Percentiles rank a stretch among this genome's conserved stretches.
Evolutionary conservation across 169 alveolate species (phyloP).

Genomic region (Cryptosporidium sp.): DNA sequence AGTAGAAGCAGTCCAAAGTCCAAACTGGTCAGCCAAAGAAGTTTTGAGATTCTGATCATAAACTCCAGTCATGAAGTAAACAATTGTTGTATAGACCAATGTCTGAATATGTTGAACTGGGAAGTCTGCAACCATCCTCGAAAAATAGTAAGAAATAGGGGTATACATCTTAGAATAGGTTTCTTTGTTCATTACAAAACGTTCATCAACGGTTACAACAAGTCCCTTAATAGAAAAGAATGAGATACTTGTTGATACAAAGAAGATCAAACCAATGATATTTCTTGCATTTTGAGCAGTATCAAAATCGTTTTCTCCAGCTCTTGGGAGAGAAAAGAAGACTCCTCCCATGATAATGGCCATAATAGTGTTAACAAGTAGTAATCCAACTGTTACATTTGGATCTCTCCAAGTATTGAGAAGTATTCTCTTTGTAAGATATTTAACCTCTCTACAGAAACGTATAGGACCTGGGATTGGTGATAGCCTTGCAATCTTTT

Average conservation of each 20-base stretch:
- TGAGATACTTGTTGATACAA: constrained; percentile 42
- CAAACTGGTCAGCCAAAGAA: constrained; percentile 55
- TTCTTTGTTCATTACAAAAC: constrained; percentile 71
- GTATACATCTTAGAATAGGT: constrained; percentile 72
- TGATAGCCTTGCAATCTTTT: constrained; percentile 48
- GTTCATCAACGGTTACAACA: constrained; percentile 24
- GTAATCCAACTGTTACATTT: constrained; percentile 32
- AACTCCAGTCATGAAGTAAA: constrained; percentile 59
- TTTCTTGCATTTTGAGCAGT: constrained; percentile 65
- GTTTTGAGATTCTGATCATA: constrained; percentile 38
- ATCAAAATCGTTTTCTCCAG: constrained; percentile 18
- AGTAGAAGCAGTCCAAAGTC: constrained; percentile 58
- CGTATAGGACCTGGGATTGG: constrained; percentile 74
- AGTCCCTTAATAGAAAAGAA: constrained; percentile 55
- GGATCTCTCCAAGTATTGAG: constrained; percentile 71
- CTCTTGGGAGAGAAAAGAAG: constrained; percentile 62
- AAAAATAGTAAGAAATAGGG: constrained; percentile 52
- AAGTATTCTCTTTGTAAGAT: constrained; percentile 34
- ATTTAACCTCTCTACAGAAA: constrained; percentile 43
- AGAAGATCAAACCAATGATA: constrained; percentile 45
- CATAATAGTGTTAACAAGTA: constrained; percentile 36
- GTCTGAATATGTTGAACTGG: constrained; percentile 67
- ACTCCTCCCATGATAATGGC: constrained; percentile 57
- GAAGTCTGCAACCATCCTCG: constrained; percentile 60
- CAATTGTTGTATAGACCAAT: constrained; percentile 37